Evolutionary conservation across 2,329 filamentous ascomycete genomes (phyloP).

Genomic region (Stagonosporopsis chrysanthemi): DNA sequence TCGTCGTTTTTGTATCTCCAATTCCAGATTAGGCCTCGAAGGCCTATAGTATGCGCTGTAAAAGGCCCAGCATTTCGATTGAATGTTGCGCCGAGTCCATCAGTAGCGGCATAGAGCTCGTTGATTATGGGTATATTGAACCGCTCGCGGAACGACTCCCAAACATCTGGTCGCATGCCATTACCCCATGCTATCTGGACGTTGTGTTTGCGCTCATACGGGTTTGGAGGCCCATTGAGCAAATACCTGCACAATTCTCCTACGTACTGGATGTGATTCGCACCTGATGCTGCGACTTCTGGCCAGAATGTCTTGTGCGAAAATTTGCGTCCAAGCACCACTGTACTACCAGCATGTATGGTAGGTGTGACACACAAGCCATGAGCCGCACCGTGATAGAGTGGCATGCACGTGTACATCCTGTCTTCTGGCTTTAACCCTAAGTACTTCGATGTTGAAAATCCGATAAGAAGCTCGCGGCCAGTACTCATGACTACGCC

Average conservation of each 20-base stretch:
- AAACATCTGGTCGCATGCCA: constrained; percentile 53
- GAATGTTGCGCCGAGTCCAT: constrained; percentile 46
- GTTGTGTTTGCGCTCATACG: constrained; percentile 42
- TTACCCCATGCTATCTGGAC: constrained; percentile 50
- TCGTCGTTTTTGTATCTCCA: constrained; percentile 38
- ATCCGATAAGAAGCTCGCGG: constrained; percentile 39
- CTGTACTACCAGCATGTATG: constrained; percentile 43
- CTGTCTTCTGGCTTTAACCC: constrained; percentile 36
- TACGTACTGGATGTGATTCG: constrained; percentile 49
- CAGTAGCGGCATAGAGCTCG: constrained; percentile 52
- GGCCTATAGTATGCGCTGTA: constrained; percentile 43
- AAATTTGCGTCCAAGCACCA: constrained; percentile 44
- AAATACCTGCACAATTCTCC: constrained; percentile 50
- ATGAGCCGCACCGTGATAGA: constrained; percentile 48
- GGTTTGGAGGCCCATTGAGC: constrained; percentile 43
- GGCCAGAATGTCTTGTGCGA: constrained; percentile 50
- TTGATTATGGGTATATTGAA: constrained; percentile 51
- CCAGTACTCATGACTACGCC: constrained; percentile 38
- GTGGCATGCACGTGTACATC: constrained; percentile 50
- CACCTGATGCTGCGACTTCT: constrained; percentile 41
- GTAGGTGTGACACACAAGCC: constrained; percentile 38
- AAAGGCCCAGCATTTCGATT: constrained; percentile 47
- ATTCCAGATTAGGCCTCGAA: constrained; percentile 48
- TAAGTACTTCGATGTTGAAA: constrained; percentile 34
- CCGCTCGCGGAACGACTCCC: constrained; percentile 50